Base-by-base conservation (phyloP, 2,329 filamentous ascomycete species). In the Penicillium thymicola region DNA sequence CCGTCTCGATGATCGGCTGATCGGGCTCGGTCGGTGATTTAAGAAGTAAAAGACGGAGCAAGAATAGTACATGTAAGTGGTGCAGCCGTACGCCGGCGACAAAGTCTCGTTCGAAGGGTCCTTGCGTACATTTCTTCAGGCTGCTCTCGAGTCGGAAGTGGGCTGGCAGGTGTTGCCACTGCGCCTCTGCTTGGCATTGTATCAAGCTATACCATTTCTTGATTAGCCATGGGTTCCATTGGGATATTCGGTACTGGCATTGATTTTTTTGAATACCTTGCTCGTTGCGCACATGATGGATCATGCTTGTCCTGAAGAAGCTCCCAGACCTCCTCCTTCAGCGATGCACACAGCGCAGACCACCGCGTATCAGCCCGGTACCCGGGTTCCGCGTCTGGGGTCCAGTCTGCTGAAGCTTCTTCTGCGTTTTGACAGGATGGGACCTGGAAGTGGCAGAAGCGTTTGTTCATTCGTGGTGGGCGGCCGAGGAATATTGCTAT, bases 401-500 rank as follows among this genome's bases (percentile, higher is more conserved):
- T 42, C 64, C 64, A 66, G 5, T 52, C 54, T 40, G 14, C 30
- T 11, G 28, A 44, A 18, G 18, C 46, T 40, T 32, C 53, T 36
- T 27, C 49, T 16, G 55, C 28, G 27, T 21, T 42, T 34, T 9
- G 49, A 32, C 59, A 62, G 7, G 61, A 64, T 3, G 64, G 64
- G 18, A 75, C 59, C 45, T 75, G 65, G 14, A 78, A 72, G 34
- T 69, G 63, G 52, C 76, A 78, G 52, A 74, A 78, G 4, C 70
- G 69, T 32, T 72, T 70, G 27, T 68, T 69, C 50, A 81, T 75
- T 4, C 78, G 71, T 3, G 78, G 76, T 1, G 79, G 78, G 1
- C 79, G 72, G 6, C 79, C 78, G 14, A 81, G 71, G 45, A 81
- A 81, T 4, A 80, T 75, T 0, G 76, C 74, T 9, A 80, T 66